phyloP scores from a whole-genome alignment of 2,329 filamentous ascomycete species.

The Ceratocystis cubensis region DNA sequence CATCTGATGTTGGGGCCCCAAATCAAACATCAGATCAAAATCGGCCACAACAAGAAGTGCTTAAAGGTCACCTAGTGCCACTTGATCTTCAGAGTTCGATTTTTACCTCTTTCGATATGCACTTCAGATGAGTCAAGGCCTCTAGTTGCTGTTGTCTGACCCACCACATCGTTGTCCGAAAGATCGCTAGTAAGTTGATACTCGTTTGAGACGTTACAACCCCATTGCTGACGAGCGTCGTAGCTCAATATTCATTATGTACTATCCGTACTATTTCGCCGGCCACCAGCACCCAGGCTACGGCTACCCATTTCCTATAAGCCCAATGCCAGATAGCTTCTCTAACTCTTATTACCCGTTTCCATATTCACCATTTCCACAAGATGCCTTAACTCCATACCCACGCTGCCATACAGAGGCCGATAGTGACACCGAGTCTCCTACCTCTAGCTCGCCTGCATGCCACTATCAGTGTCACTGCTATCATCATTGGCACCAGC shows the following conservation, averaged over 20 bases:
- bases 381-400: not conserved
- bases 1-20: not conserved
- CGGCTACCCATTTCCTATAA: not conserved
- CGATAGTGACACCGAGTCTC: not conserved
- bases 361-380: not conserved
- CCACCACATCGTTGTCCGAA: too few species aligned
- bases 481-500: not conserved
- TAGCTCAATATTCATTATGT: not conserved
- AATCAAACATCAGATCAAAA: not conserved
- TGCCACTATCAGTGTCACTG: not conserved
- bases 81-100: not conserved
- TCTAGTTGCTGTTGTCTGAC: not conserved
- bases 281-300: not conserved
- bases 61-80: not conserved
- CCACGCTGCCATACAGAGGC: not conserved
- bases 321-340: not conserved
- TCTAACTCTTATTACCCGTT: not conserved
- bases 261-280: conserved; percentile 2
- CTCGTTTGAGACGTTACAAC: not conserved
- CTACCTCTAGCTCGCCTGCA: not conserved
- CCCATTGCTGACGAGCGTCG: not conserved
- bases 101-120: not conserved
- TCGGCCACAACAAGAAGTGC: not conserved
- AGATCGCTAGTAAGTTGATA: not conserved
- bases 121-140: not conserved